A percentile compares a stretch with the other conserved stretches of the same genome.
Evolutionary conservation across 345 rosid species (phyloP).

Genomic region (Eucalyptus globulus): DNA sequence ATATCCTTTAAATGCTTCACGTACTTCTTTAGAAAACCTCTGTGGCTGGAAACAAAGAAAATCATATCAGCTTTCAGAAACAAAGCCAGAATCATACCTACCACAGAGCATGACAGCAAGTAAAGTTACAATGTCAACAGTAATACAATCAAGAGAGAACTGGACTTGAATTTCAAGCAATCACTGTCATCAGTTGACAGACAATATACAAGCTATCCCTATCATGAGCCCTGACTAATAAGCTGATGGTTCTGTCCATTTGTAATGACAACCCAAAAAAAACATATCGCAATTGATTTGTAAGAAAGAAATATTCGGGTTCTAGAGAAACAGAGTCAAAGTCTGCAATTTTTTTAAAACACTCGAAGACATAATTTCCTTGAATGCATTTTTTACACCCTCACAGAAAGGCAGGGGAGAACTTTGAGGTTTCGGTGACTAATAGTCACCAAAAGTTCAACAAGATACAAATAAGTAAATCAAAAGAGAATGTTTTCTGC

Average conservation of each 20-base stretch:
- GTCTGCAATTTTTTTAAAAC: background rate
- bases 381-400: background rate
- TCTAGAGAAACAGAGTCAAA: background rate
- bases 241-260: background rate
- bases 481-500: background rate
- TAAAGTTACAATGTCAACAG: background rate
- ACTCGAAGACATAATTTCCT: background rate
- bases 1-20: conserved; percentile 67
- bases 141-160: background rate
- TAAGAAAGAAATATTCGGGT: background rate
- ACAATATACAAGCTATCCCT: background rate
- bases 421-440: background rate
- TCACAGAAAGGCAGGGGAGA: background rate
- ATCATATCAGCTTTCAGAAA: background rate
- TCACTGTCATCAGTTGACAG: background rate
- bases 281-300: background rate
- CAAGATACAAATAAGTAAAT: background rate
- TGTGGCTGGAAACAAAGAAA: conserved; percentile 48
- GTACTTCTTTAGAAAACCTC: conserved; percentile 63
- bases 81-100: background rate
- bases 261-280: background rate
- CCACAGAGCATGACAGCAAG: background rate
- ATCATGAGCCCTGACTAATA: background rate
- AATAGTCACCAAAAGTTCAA: background rate
- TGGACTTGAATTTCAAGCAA: background rate